phyloP scores from a whole-genome alignment of 1,284 basidiomycete species.

The Sphagnurus paluster region DNA sequence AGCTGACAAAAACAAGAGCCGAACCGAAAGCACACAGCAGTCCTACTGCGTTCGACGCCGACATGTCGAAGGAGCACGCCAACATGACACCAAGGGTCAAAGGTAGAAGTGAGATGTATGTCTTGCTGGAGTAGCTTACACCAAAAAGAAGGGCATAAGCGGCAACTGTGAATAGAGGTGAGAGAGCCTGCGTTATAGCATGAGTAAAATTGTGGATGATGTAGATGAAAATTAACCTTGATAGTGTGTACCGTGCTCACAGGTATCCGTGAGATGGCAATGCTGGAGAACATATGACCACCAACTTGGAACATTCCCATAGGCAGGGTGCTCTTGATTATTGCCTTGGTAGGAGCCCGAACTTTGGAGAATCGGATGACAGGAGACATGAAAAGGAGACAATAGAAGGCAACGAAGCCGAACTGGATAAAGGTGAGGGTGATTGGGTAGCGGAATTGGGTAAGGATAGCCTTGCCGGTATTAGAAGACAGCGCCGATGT shows the following conservation, averaged over 20 bases:
- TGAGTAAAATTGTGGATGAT: slow-evolving; percentile 5
- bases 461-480: slow-evolving; percentile 87
- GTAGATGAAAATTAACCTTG: slow-evolving; percentile 64
- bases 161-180: slow-evolving; percentile 94
- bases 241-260: slow-evolving; percentile 99
- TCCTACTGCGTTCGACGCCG: slow-evolving; percentile 81
- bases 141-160: slow-evolving; percentile 92
- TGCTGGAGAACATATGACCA: slow-evolving; percentile 96
- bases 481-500: slow-evolving; percentile 88
- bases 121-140: slow-evolving; percentile 89
- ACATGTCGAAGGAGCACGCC: slow-evolving; percentile 91
- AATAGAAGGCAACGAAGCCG: slow-evolving; percentile 88
- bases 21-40: slow-evolving; percentile 92
- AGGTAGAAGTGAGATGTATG: slow-evolving; percentile 93
- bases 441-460: slow-evolving; percentile 84
- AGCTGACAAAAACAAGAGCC: slow-evolving; percentile 94
- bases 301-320: slow-evolving; percentile 95
- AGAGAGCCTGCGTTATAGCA: slow-evolving; percentile 70
- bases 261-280: slow-evolving; percentile 94
- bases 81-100: slow-evolving; percentile 97
- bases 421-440: slow-evolving; percentile 98
- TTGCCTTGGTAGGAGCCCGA: slow-evolving; percentile 68
- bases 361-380: slow-evolving; percentile 66
- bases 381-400: slow-evolving; percentile 79
- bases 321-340: slow-evolving; percentile 80